These are phyloP conservation scores for Tilletia indica DNA, from an alignment of 1,284 basidiomycete genomes.

Conservation along the genomic window DNA sequence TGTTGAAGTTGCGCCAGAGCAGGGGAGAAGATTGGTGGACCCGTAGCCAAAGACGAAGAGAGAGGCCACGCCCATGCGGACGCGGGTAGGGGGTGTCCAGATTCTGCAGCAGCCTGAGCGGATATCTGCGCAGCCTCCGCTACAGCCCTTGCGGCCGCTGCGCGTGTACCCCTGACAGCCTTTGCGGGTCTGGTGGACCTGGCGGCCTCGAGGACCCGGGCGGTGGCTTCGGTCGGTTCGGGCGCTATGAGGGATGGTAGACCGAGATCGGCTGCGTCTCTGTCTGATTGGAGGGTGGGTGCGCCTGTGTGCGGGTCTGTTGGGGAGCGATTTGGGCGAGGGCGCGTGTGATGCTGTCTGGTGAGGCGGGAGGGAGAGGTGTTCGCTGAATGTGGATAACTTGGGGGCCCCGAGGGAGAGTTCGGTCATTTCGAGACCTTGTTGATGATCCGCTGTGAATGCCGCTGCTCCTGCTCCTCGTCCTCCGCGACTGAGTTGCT, in stretches of 20 bases:
- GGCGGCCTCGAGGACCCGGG: conserved; percentile 11
- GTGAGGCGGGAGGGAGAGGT: conserved; percentile 5
- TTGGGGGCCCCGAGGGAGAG: not conserved
- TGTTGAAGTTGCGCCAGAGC: not conserved
- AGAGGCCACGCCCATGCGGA: not conserved
- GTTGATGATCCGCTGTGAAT: not conserved
- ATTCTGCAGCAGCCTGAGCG: conserved; percentile 2
- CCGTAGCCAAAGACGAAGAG: not conserved
- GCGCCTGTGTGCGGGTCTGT: conserved; percentile 2
- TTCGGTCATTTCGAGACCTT: not conserved
- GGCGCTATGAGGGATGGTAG: conserved; percentile 15
- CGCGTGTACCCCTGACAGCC: not conserved
- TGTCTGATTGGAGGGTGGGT: conserved; percentile 7
- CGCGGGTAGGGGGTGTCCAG: not conserved
- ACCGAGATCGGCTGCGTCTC: not conserved
- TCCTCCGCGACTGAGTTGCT: not conserved
- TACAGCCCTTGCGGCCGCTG: not conserved
- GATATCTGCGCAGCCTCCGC: conserved; percentile 14
- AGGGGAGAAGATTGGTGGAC: not conserved
- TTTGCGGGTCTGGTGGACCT: not conserved
- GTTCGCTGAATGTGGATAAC: not conserved
- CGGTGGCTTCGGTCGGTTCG: conserved; percentile 14
- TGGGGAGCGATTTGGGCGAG: conserved; percentile 10
- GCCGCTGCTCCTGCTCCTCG: not conserved
- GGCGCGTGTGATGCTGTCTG: conserved; percentile 10